These are phyloP conservation scores for Thelephora ganbajun DNA, from an alignment of 768 basidiomycete genomes.

Conservation along the genomic window DNA sequence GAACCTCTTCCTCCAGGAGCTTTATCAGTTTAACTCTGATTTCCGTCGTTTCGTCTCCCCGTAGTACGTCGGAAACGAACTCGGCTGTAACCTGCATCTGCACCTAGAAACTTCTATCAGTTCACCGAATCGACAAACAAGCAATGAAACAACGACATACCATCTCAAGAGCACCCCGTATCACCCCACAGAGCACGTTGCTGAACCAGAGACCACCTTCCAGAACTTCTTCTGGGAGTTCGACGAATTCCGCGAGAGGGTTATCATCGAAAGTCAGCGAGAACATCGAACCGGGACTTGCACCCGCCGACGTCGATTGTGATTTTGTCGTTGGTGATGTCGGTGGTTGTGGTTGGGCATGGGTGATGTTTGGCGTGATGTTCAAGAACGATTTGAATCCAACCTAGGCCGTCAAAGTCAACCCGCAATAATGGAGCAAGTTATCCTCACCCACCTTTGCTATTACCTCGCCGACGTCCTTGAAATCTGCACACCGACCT, in stretches of 20 bases:
- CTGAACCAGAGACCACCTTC: constrained; percentile 95
- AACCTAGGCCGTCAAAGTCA: constrained; percentile 39
- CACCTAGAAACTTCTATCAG: constrained; percentile 37
- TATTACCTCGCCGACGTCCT: constrained; percentile 89
- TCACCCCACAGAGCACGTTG: constrained; percentile 89
- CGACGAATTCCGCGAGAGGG: constrained; percentile 92
- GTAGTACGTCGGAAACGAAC: constrained; percentile 80
- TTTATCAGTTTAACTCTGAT: constrained; percentile 83
- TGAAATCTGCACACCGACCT: constrained; percentile 86
- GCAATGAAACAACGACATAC: constrained; percentile 27
- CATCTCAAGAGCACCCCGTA: constrained; percentile 93
- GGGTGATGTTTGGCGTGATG: constrained; percentile 71
- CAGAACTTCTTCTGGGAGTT: constrained; percentile 84
- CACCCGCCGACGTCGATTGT: constrained; percentile 29
- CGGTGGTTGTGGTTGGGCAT: constrained; percentile 40
- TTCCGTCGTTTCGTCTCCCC: constrained; percentile 91
- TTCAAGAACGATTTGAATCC: constrained; percentile 98
- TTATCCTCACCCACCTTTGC: constrained; percentile 52
- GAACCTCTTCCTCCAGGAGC: constrained; percentile 92
- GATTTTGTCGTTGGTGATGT: constrained; percentile 25
- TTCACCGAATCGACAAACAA: neutral
- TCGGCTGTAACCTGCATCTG: constrained; percentile 90
- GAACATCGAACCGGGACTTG: constrained; percentile 34
- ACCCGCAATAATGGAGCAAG: neutral
- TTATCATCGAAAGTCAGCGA: constrained; percentile 88